phyloP scores from a whole-genome alignment of 371 early-diverging fungal genomes.

The Mucor circinelloides region DNA sequence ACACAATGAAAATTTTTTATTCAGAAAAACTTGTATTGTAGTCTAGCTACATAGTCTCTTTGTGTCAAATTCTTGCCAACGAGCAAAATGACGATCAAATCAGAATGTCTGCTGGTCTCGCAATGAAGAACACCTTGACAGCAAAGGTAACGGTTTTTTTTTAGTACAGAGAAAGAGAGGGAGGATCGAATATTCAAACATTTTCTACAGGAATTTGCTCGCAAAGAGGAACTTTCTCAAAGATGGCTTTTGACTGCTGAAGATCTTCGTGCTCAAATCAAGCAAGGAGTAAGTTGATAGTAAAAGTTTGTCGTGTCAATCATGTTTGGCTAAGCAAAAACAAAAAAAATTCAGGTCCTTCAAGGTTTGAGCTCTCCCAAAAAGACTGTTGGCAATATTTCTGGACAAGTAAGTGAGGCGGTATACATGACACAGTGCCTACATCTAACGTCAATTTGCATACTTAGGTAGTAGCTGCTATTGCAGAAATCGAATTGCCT shows the following conservation, averaged over 20 bases:
- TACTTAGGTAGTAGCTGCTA: conserved; percentile 78
- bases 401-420: conserved; percentile 63
- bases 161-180: neutral
- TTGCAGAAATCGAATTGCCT: conserved; percentile 92
- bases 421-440: neutral
- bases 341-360: conserved; percentile 66
- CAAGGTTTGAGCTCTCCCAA: conserved; percentile 70
- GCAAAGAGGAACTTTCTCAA: conserved; percentile 66
- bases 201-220: conserved; percentile 58
- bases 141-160: conserved; percentile 75
- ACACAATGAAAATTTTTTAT: conserved; percentile 4
- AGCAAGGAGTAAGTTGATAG: conserved; percentile 49
- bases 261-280: conserved; percentile 48
- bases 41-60: conserved; percentile 75
- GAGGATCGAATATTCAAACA: neutral
- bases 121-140: conserved; percentile 88
- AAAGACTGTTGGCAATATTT: conserved; percentile 66
- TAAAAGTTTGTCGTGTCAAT: neutral
- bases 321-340: neutral
- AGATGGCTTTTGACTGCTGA: conserved; percentile 78
- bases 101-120: conserved; percentile 85
- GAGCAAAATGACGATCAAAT: conserved; percentile 65
- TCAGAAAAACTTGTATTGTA: conserved; percentile 27
- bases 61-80: conserved; percentile 83
- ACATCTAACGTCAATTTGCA: neutral